phyloP scores from a whole-genome alignment of 2,329 filamentous ascomycete species.

The Hymenoscyphus salicellus region DNA sequence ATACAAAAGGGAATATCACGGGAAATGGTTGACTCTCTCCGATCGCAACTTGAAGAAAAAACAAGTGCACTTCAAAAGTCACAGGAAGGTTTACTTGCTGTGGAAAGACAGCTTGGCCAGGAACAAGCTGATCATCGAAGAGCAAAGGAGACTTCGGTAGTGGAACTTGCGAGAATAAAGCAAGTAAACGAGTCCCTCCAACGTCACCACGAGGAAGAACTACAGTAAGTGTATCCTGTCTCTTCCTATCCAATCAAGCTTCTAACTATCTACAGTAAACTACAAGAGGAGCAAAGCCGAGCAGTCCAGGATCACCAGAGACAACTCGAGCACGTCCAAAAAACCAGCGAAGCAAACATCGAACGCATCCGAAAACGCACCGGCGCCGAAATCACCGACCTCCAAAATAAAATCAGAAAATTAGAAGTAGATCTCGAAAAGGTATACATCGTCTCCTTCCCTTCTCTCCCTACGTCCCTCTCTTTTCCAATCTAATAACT shows the following conservation, averaged over 20 bases:
- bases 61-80: constrained; percentile 50
- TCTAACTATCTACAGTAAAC: constrained; percentile 31
- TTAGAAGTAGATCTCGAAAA: constrained; percentile 63
- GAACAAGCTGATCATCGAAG: constrained; percentile 70
- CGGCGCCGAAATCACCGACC: constrained; percentile 62
- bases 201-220: constrained; percentile 64
- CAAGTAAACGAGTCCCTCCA: constrained; percentile 67
- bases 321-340: constrained; percentile 48
- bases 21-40: constrained; percentile 83
- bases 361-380: constrained; percentile 48
- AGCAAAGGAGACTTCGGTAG: constrained; percentile 55
- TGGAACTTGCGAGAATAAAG: constrained; percentile 49
- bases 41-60: constrained; percentile 72
- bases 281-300: constrained; percentile 35
- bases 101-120: constrained; percentile 61
- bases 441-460: constrained; percentile 36
- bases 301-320: constrained; percentile 38
- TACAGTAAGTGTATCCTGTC: constrained; percentile 42
- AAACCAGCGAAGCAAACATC: constrained; percentile 47
- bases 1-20: constrained; percentile 89
- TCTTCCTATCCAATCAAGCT: background rate
- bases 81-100: constrained; percentile 45
- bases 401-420: constrained; percentile 57
- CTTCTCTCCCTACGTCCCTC: background rate
- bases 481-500: constrained; percentile 23